Evolutionary conservation across 2,329 filamentous ascomycete genomes (phyloP), one percentile per base, ranked within the genome.

Genomic region (Diatrype stigma): DNA sequence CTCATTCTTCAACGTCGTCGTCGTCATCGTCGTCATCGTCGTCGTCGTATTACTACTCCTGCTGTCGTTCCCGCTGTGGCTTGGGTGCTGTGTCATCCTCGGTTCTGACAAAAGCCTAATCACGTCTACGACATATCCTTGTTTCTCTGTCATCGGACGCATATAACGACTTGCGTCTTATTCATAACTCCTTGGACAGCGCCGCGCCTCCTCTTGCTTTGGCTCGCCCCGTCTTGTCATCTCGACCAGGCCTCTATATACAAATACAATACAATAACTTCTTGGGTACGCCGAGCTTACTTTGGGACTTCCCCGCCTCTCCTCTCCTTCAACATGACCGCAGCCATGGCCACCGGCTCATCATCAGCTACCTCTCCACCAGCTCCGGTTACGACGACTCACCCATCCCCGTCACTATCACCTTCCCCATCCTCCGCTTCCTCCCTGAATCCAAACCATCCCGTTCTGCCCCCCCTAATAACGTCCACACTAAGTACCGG

Each of bases 341-440:
- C 78, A 62, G 74, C 80, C 65, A 79, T 84, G 76, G 80, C 80
- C 64, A 73, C 79, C 60, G 73, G 75, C 56, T 78, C 80, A 60
- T 78, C 79, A 60, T 73, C 78, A 60, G 72, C 76, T 58, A 73
- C 76, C 34, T 81, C 81, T 60, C 75, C 80, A 61, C 71, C 78
- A 60, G 71, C 73, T 63, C 68, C 73, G 55, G 63, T 72, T 40
- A 73, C 75, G 48, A 60, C 63, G 12, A 61, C 62, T 11, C 7
- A 14, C 14, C 30, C 79, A 56, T 73, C 78, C 53, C 69, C 76
- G 52, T 68, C 72, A 57, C 65, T 73, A 53, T 63, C 71, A 44
- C 73, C 74, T 47, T 60, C 62, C 21, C 62, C 66, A 45, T 58
- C 64, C 46, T 59, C 60, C 38, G 70, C n/a, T n/a, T n/a, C 70